Conservation (phyloP, 2,329 filamentous ascomycete genomes). For the Colletotrichum graminicola region DNA sequence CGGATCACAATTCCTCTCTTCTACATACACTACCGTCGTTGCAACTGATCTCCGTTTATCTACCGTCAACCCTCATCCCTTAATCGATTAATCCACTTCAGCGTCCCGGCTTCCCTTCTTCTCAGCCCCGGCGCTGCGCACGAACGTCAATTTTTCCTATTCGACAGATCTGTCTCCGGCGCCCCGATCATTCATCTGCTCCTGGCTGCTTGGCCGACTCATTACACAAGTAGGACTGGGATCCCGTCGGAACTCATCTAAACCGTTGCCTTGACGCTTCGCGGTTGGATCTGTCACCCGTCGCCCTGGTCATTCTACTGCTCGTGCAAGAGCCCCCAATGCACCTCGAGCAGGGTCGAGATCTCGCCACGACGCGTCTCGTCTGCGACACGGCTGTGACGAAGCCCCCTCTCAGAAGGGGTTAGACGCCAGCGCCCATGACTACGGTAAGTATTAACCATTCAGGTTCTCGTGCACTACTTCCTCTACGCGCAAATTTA, state of each 20-base stretch:
- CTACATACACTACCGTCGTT: too few species aligned
- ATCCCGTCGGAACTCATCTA: slow-evolving; percentile 32
- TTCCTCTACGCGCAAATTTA: not conserved
- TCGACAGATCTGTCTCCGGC: slow-evolving; percentile 29
- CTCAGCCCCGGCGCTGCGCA: not conserved
- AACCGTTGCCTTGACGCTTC: not conserved
- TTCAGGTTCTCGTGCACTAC: not conserved
- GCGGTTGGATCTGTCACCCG: slow-evolving; percentile 23
- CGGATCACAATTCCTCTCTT: too few species aligned
- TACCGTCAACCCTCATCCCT: too few species aligned
- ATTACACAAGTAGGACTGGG: slow-evolving; percentile 26
- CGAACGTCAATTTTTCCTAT: too few species aligned
- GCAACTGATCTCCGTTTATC: too few species aligned
- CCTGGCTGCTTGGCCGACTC: slow-evolving; percentile 32
- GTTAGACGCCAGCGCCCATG: not conserved
- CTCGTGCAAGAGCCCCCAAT: slow-evolving; percentile 17
- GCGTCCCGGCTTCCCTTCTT: not conserved
- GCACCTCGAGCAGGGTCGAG: slow-evolving; percentile 17
- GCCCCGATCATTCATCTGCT: slow-evolving; percentile 7
- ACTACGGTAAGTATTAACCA: not conserved
- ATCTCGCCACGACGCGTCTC: slow-evolving; percentile 2
- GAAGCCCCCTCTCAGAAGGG: too few species aligned
- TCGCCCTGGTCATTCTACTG: slow-evolving; percentile 26
- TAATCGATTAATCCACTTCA: too few species aligned
- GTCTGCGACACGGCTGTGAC: too few species aligned